Evolutionary conservation across 306 rosid species (phyloP), one percentile per base, ranked within the genome.

Genomic region (Rosa rugosa): DNA sequence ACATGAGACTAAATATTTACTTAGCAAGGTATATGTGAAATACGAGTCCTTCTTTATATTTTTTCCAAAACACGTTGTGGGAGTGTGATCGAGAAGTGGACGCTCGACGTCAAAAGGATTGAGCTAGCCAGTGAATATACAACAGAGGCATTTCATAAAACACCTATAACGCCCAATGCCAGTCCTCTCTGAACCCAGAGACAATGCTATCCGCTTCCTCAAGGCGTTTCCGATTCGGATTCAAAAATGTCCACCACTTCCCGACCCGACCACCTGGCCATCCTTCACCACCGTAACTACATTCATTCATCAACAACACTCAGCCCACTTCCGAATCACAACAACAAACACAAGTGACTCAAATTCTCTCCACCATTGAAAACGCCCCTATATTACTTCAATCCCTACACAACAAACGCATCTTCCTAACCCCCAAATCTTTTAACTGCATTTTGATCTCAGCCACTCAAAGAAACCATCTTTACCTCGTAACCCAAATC

Each of bases 401-500:
- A 69, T 81, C 85, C 47, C 77, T 84, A 75, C 77, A 72, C 63
- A 79, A 84, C 57, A 83, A 82, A 77, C 80, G 79, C 80, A 36
- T 85, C 45, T 75, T 13, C 71, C 77, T 84, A 71, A 65, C 83
- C 80, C 84, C 80, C 3, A 50, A 77, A 50, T 56, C 84, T 23
- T 86, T 75, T 81, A 82, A 86, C 71, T 69, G 76, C 67, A n/a
- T 93, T 50, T 79, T 93, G 83, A 81, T 50, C 51, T 85, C 83
- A 70, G 93, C 95, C 5, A 80, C 89, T 81, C 84, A 88, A 75
- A 91, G 80, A 75, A 85, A 79, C 70, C 89, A 89, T 79, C 72
- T 82, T 81, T 71, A 54, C 72, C 85, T 89, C 77, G 75, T 86
- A 50, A 85, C 84, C 71, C 85, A 83, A 84, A 83, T 86, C 80